A percentile compares a stretch with the other conserved stretches of the same genome.
These are phyloP conservation scores for Pterocarpus santalinus DNA, from an alignment of 306 rosid species.

Conservation along the genomic window DNA sequence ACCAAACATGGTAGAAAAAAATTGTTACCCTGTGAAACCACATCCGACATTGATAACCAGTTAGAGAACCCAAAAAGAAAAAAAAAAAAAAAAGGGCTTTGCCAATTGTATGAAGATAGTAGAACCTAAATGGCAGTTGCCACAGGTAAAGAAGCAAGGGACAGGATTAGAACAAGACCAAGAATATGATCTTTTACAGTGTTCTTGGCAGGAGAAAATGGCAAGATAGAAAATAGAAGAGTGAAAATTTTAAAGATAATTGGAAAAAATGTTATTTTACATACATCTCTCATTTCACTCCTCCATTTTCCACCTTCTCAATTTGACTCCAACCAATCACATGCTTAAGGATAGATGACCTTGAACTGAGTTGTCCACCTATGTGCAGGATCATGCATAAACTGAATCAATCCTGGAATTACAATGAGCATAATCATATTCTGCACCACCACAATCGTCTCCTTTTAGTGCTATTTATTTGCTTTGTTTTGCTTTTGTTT, in stretches of 20 bases:
- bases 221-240: neutral
- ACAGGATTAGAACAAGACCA: conserved; percentile 14
- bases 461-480: neutral
- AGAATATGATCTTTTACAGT: neutral
- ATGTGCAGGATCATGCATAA: neutral
- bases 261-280: neutral
- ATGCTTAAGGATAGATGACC: neutral
- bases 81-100: neutral
- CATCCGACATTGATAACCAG: conserved; percentile 9
- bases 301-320: conserved; percentile 27
- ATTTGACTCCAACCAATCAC: neutral
- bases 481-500: neutral
- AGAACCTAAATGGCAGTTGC: conserved; percentile 19
- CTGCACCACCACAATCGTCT: neutral
- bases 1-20: conserved; percentile 9
- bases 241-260: neutral
- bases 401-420: conserved; percentile 4
- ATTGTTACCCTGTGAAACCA: conserved; percentile 13
- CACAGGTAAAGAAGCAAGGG: conserved; percentile 38
- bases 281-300: conserved; percentile 13
- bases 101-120: conserved; percentile 28
- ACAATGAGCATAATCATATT: conserved; percentile 17
- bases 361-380: conserved; percentile 18
- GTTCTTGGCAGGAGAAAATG: neutral
- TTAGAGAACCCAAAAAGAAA: neutral